Percentiles rank a stretch among this genome's conserved stretches.
Conservation (phyloP, 2,329 filamentous ascomycete genomes). For the Alternaria brassicae region DNA sequence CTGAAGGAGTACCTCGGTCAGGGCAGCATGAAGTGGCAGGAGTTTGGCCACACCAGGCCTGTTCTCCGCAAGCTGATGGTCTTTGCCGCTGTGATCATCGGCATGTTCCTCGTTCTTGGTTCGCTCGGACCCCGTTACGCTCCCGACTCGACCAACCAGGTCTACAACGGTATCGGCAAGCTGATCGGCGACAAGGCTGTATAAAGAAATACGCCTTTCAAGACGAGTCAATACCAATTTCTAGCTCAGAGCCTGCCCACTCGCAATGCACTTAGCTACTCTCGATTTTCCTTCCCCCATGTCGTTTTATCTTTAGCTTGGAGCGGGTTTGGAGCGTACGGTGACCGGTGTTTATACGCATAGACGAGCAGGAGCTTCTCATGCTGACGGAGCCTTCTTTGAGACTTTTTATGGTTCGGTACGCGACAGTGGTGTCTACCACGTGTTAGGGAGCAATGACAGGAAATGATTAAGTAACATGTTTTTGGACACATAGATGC, state of each 20-base stretch:
- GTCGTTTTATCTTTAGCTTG: constrained; percentile 38
- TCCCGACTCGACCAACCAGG: constrained; percentile 46
- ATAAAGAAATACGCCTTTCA: constrained; percentile 11
- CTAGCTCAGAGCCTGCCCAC: background rate
- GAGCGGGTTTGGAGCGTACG: constrained; percentile 32
- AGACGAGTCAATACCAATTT: background rate
- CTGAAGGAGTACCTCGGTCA: constrained; percentile 80
- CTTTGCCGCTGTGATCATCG: constrained; percentile 67
- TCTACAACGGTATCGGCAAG: constrained; percentile 45
- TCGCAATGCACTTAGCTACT: background rate
- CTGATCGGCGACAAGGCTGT: constrained; percentile 42
- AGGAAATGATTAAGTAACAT: constrained; percentile 39
- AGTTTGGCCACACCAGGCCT: constrained; percentile 80
- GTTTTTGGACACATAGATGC: constrained; percentile 44
- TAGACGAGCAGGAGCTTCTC: constrained; percentile 43
- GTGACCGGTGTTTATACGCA: constrained; percentile 39
- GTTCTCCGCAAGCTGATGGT: constrained; percentile 79
- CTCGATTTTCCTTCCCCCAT: constrained; percentile 31
- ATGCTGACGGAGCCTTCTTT: constrained; percentile 27
- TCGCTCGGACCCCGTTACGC: constrained; percentile 52
- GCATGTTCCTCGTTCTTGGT: constrained; percentile 73
- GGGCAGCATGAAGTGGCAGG: constrained; percentile 79
- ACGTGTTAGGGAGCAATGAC: constrained; percentile 38
- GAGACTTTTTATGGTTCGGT: constrained; percentile 18
- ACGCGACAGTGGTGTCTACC: constrained; percentile 23